These are phyloP conservation scores for Panaeolus papilionaceus DNA, from an alignment of 768 basidiomycete genomes.

Conservation along the genomic window DNA sequence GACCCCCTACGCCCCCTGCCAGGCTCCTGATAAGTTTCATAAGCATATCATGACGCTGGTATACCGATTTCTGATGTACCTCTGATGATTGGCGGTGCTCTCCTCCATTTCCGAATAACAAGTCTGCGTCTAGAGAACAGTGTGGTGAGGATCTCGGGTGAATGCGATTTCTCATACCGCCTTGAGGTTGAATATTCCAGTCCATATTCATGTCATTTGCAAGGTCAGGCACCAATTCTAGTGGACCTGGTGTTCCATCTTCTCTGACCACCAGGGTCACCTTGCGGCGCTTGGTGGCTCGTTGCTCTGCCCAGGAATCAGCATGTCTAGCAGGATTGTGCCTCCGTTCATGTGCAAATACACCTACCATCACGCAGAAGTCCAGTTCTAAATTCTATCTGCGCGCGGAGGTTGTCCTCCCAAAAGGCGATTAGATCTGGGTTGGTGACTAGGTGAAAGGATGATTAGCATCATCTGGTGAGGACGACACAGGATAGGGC, in stretches of 20 bases:
- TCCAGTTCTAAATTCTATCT: slow-evolving; percentile 67
- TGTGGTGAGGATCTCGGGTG: too few species aligned
- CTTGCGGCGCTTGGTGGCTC: slow-evolving; percentile 52
- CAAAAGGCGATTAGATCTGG: slow-evolving; percentile 76
- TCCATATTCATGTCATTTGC: slow-evolving; percentile 20
- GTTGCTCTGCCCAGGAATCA: slow-evolving; percentile 36
- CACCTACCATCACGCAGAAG: slow-evolving; percentile 35
- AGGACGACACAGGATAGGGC: slow-evolving; percentile 25
- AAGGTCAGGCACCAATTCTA: slow-evolving; percentile 20
- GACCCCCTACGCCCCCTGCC: slow-evolving; percentile 84
- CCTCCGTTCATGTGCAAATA: neutral
- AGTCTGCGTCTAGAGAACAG: neutral
- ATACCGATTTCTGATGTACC: slow-evolving; percentile 37
- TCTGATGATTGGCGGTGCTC: slow-evolving; percentile 58
- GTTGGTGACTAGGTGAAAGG: slow-evolving; percentile 57
- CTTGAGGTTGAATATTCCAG: slow-evolving; percentile 25
- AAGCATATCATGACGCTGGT: neutral
- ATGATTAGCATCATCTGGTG: neutral
- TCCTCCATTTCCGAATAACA: slow-evolving; percentile 22
- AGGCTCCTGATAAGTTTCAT: slow-evolving; percentile 63
- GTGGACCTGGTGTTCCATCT: slow-evolving; percentile 20
- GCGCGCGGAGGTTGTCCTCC: slow-evolving; percentile 73
- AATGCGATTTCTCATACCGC: slow-evolving; percentile 5
- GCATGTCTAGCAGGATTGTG: slow-evolving; percentile 21
- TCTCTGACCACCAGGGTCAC: slow-evolving; percentile 26